phyloP scores from a whole-genome alignment of 1,284 basidiomycete species.

The Lentinus polychrous region DNA sequence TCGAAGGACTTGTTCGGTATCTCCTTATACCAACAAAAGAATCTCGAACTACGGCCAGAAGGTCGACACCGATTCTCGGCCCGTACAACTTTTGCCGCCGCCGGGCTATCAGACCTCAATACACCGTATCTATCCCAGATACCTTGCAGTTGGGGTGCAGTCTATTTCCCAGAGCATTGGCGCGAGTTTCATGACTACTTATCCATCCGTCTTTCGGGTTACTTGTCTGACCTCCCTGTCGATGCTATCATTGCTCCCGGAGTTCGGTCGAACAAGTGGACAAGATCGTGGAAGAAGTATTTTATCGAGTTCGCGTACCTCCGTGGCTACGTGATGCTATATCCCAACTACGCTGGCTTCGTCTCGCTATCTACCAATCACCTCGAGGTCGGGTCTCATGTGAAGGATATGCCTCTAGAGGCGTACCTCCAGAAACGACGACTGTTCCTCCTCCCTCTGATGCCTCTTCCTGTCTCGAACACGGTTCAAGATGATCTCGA shows the following conservation, averaged over 20 bases:
- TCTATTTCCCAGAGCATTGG: conserved; percentile 85
- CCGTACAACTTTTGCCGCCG: conserved; percentile 42
- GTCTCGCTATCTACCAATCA: conserved; percentile 79
- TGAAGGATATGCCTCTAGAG: conserved; percentile 48
- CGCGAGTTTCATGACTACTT: conserved; percentile 77
- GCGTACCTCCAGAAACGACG: conserved; percentile 49
- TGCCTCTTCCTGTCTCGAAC: conserved; percentile 36
- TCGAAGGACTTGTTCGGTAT: conserved; percentile 61
- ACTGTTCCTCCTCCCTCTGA: conserved; percentile 62
- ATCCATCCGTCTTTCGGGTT: conserved; percentile 51
- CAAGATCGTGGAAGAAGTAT: conserved; percentile 79
- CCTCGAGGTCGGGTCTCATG: conserved; percentile 75
- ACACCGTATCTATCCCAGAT: conserved; percentile 78
- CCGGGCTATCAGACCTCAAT: conserved; percentile 30
- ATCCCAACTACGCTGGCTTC: conserved; percentile 32
- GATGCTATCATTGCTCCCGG: conserved; percentile 52
- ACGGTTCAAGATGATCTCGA: neutral
- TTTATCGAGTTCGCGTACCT: conserved; percentile 80
- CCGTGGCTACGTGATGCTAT: conserved; percentile 79
- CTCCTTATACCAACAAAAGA: conserved; percentile 79
- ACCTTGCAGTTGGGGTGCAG: conserved; percentile 86
- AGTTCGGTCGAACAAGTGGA: conserved; percentile 75
- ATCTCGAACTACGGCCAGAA: conserved; percentile 61
- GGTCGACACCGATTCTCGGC: conserved; percentile 68
- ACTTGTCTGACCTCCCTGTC: conserved; percentile 29